Evolutionary conservation across 1,139 yeast genomes (phyloP), one percentile per base, ranked within the genome.

Genomic region (Tardiomyces blankii): DNA sequence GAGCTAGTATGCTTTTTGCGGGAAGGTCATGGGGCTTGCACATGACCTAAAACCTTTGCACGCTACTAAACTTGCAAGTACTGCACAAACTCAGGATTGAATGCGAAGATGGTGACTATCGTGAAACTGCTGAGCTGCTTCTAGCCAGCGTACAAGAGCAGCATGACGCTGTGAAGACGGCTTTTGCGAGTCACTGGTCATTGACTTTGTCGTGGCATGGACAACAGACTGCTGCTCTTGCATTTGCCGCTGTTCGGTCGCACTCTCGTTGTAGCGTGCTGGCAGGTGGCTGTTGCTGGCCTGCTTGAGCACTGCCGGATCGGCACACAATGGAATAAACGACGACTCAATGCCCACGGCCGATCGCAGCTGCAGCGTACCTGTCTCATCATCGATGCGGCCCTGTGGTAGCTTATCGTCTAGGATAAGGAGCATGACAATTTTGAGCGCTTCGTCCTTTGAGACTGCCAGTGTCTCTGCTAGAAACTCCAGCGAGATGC

Each of bases 301-400:
- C 11, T 27, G 18, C 9, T n/a, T 13, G 32, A n/a, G n/a, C 33
- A 18, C 2, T 23, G 25, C 8, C 6, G 5, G 21, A 35, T 8
- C 32, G 18, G 28, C 16, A 5, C 16, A 30, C 11, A 30, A 11
- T 9, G 35, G 35, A 3, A 30, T 30, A 30, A 30, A 30, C 16
- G 35, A 30, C n/a, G 35, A 30, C 5, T 30, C 35, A 11, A 30
- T 14, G 35, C 5, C 5, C 16, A 30, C 5, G n/a, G 35, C 35
- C 16, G 35, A 30, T 9, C 45, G 19, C 25, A 18, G 43, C 38
- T 32, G 11, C n/a, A 30, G 25, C 25, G 18, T 28, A 7, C 63
- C 61, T 32, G 69, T 64, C 1, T 68, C 61, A 43, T 70, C 66
- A 56, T 81, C 80, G 12, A 81, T 58, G 42, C 68, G 68, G 11